Base-by-base conservation (phyloP, 305 asterid species). In the Fraxinus sp. region DNA sequence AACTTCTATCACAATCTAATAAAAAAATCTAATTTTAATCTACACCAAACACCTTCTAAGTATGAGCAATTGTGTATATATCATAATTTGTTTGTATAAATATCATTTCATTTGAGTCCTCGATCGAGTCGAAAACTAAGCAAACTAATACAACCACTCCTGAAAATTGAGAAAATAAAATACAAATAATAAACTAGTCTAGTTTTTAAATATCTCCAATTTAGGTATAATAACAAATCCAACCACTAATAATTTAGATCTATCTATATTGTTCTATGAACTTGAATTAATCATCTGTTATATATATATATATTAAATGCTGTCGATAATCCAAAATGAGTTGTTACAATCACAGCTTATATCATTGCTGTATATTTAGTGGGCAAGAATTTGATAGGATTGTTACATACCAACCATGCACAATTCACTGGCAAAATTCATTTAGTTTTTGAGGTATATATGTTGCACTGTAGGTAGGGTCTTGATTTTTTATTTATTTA, bases 401-500 rank as follows among this genome's bases (percentile, higher is more conserved):
- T 91, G 97, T 87, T 82, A 85, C 91, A 68, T 85, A 87, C 90
- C 95, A 89, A 91, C 95, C 94, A 77, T 79, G 90, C 97, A 90
- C 49, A 86, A 78, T 66, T 86, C 86, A 76, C 89, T 87, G 90
- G 84, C 87, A 84, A 8, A 52, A 14, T 13, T 62, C n/a, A 20
- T 20, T 24, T 13, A 9, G 18, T 66, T 24, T 4, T 26, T 24
- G 0, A 20, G 28, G 11, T 10, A 0, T 8, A 24, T 28, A 66
- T 66, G 4, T 66, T 64, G 73, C 36, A 7, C 28, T 8, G 73
- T 24, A 24, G 73, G 73, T 64, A 64, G 73, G 74, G 74, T 66
- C 7, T 18, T 66, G n/a, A 9, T 8, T 24, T 22, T 36, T 5
- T 0, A 0, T 5, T 5, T 36, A 22, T 8, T 64, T 0, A 13